Percentiles rank a stretch among this genome's conserved stretches.
Conservation (phyloP, 768 basidiomycete species). For the Coprinellus micaceus region DNA sequence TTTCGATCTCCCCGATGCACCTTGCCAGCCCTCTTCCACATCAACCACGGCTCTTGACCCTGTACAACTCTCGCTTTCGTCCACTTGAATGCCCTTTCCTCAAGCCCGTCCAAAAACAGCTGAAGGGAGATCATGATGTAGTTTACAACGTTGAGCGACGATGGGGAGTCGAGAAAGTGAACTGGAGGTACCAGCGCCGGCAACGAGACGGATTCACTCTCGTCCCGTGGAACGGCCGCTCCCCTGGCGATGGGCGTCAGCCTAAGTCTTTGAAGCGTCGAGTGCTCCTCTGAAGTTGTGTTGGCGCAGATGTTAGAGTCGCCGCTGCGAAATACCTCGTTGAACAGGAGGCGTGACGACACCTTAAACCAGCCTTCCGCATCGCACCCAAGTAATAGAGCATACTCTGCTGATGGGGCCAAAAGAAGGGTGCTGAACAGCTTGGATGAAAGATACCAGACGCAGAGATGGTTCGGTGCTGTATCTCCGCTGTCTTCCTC, state of each 20-base stretch:
- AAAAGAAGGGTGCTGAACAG: slow-evolving; percentile 23
- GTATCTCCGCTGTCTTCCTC: background rate
- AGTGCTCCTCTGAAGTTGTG: slow-evolving; percentile 8
- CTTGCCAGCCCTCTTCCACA: slow-evolving; percentile 39
- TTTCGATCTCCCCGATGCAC: background rate
- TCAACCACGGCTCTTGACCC: slow-evolving; percentile 54
- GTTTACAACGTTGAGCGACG: slow-evolving; percentile 6
- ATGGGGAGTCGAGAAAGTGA: slow-evolving; percentile 21
- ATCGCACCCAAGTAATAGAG: slow-evolving; percentile 36
- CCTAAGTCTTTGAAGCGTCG: background rate
- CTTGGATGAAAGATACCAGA: background rate
- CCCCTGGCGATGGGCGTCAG: background rate
- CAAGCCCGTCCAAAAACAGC: slow-evolving; percentile 31
- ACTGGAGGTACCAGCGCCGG: slow-evolving; percentile 8
- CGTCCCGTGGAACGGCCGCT: slow-evolving; percentile 3
- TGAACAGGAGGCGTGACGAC: slow-evolving; percentile 35
- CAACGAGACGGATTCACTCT: background rate
- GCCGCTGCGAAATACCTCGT: slow-evolving; percentile 26
- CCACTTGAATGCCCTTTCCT: slow-evolving; percentile 34
- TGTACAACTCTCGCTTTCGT: slow-evolving; percentile 43
- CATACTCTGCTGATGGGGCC: slow-evolving; percentile 34
- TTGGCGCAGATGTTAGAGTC: background rate
- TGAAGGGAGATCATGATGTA: slow-evolving; percentile 22
- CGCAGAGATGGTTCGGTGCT: background rate
- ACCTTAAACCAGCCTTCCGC: slow-evolving; percentile 36